These are phyloP conservation scores for Decorospora gaudefroyi DNA, from an alignment of 2,329 filamentous ascomycete species.

Conservation along the genomic window DNA sequence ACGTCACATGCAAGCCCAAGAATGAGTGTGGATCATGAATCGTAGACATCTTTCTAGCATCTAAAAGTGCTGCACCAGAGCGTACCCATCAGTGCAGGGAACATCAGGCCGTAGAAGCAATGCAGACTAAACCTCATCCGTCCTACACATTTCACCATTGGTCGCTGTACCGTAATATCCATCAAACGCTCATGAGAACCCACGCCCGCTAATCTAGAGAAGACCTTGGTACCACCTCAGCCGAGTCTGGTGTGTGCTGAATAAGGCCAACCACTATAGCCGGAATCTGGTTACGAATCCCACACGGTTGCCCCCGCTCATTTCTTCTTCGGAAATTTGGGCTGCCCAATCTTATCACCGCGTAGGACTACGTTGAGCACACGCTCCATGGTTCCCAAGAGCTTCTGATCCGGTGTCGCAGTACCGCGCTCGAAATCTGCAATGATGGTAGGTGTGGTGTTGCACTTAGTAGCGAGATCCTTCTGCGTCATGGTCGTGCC, in stretches of 20 bases:
- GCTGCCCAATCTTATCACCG: slow-evolving; percentile 81
- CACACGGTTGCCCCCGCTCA: too few species aligned
- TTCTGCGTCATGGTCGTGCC: slow-evolving; percentile 82
- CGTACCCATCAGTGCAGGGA: neutral
- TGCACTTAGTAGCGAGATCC: slow-evolving; percentile 81
- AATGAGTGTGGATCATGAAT: slow-evolving; percentile 9
- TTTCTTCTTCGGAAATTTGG: slow-evolving; percentile 71
- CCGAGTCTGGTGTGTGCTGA: neutral
- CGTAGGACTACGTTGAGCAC: slow-evolving; percentile 87
- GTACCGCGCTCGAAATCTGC: slow-evolving; percentile 83
- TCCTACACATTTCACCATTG: slow-evolving; percentile 6
- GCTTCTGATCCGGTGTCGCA: slow-evolving; percentile 80
- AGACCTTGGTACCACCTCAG: slow-evolving; percentile 15
- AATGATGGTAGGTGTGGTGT: slow-evolving; percentile 78
- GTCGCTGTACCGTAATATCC: slow-evolving; percentile 25
- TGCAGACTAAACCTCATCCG: slow-evolving; percentile 5
- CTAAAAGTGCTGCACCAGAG: slow-evolving; percentile 5
- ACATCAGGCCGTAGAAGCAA: slow-evolving; percentile 2
- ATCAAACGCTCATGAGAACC: slow-evolving; percentile 28
- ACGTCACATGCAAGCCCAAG: too few species aligned
- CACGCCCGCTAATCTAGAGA: slow-evolving; percentile 37
- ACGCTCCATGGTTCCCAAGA: slow-evolving; percentile 76
- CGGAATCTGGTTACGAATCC: too few species aligned
- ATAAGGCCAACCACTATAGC: neutral
- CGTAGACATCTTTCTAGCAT: slow-evolving; percentile 14